Base-by-base conservation (phyloP, 139 green algal genomes). In the Coelastrella sp. region DNA sequence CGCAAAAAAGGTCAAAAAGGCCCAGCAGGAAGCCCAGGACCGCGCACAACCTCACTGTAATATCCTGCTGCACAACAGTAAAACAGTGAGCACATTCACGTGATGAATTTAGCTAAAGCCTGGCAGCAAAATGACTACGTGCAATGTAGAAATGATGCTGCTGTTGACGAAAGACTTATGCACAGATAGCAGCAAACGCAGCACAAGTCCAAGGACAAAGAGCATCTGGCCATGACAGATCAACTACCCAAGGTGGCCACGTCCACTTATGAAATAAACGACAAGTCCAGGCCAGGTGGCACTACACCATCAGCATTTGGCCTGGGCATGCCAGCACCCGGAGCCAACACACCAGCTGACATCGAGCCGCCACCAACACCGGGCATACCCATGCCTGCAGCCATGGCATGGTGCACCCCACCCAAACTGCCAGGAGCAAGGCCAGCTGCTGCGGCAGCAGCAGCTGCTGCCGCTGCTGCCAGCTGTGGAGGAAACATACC, bases 241-340 rank as follows among this genome's bases (percentile, higher is more conserved):
- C 63, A 70, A 15, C 63, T 20, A 70, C 63, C 63, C 11, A 20
- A 20, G 63, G 11, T 70, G 63, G 4, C 63, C 0, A 70, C 14
- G 63, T 12, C 63, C 63, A 70, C 63, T 24, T 57, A 89, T 20
- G 70, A 85, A 20, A 91, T 78, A 61, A 91, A 91, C 1, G 87
- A 91, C 25, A 91, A 65, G 73, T 91, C 87, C 25, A 91, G 87
- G 11, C 87, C 87, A 35, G 87, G 75, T 6, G 87, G 87, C 76
- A 91, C 63, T 24, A 82, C 87, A 76, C 68, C 68, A 66, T 79
- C 87, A 11, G 19, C 59, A n/a, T 70, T 24, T 14, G 87, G 60
- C 68, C n/a, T 60, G 22, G 11, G 73, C 27, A 82, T 68, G 57
- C 56, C 57, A 14, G 12, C 73, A 49, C 25, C 63, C 5, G 6